Percentiles rank a stretch among this genome's conserved stretches.
These are phyloP conservation scores for Gymnopilus junonius DNA, from an alignment of 768 basidiomycete species.

Conservation along the genomic window DNA sequence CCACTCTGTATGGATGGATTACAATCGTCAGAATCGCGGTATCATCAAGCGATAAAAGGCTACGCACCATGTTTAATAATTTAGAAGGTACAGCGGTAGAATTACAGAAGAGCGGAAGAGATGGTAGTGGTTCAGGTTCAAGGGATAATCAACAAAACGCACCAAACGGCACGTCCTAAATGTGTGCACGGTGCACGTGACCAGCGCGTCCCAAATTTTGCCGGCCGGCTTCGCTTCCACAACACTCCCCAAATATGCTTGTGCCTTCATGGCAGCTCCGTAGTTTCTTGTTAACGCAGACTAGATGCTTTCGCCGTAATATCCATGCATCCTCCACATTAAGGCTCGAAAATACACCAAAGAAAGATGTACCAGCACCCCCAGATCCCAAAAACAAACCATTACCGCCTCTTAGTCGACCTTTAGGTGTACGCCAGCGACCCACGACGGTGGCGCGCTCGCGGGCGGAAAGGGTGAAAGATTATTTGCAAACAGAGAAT, in stretches of 20 bases:
- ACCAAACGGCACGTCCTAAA: conserved; percentile 46
- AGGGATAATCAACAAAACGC: conserved; percentile 35
- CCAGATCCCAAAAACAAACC: conserved; percentile 18
- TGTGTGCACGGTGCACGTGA: conserved; percentile 32
- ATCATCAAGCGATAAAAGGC: neutral
- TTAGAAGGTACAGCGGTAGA: conserved; percentile 2
- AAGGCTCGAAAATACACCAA: conserved; percentile 8
- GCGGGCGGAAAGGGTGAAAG: conserved; percentile 64
- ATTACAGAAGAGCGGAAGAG: conserved; percentile 17
- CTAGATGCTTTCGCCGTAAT: neutral
- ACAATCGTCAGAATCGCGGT: neutral
- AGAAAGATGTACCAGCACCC: conserved; percentile 2
- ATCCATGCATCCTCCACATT: conserved; percentile 19
- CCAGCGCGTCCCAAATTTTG: conserved; percentile 12
- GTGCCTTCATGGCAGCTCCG: conserved; percentile 13
- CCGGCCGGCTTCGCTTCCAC: neutral
- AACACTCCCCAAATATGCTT: conserved; percentile 17
- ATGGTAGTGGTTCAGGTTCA: conserved; percentile 41
- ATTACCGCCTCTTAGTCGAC: conserved; percentile 54
- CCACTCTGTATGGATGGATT: conserved; percentile 34
- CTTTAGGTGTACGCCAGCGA: conserved; percentile 75
- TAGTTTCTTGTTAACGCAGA: conserved; percentile 14
- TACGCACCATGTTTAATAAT: conserved; percentile 22
- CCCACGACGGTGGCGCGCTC: conserved; percentile 66
- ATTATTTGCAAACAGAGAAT: conserved; percentile 72